Evolutionary conservation across 2,329 filamentous ascomycete genomes (phyloP).

Genomic region (Didymellaceae sp.): DNA sequence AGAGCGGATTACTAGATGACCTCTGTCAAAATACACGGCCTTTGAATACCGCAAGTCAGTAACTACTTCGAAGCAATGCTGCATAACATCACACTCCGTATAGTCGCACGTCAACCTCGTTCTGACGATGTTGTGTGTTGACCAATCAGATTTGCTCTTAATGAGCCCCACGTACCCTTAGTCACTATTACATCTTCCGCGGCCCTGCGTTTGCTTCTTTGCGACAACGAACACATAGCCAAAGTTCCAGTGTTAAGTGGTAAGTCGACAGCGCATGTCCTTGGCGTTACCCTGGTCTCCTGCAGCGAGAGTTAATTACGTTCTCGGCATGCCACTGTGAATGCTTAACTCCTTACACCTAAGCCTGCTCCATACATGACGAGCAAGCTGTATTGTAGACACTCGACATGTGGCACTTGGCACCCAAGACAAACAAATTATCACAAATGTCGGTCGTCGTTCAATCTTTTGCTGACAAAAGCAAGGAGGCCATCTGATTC

Average conservation of each 20-base stretch:
- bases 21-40: neutral
- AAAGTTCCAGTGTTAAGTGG: neutral
- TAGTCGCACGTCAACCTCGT: too few species aligned
- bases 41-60: constrained; percentile 5
- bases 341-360: too few species aligned
- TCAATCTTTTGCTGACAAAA: too few species aligned
- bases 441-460: too few species aligned
- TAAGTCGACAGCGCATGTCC: too few species aligned
- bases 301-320: too few species aligned
- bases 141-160: constrained; percentile 12
- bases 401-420: neutral
- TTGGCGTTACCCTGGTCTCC: too few species aligned
- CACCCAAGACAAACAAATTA: too few species aligned
- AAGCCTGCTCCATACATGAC: too few species aligned
- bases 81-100: constrained; percentile 7
- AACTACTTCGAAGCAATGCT: neutral
- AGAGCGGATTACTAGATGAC: neutral
- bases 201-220: neutral
- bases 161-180: constrained; percentile 9
- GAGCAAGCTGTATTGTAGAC: neutral
- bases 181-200: constrained; percentile 17
- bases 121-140: neutral
- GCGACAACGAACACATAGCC: neutral
- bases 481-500: too few species aligned
- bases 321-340: too few species aligned